A percentile compares a stretch with the other conserved stretches of the same genome.
These are phyloP conservation scores for Stentor coeruleus DNA, from an alignment of 73 alveolate species.

Conservation along the genomic window DNA sequence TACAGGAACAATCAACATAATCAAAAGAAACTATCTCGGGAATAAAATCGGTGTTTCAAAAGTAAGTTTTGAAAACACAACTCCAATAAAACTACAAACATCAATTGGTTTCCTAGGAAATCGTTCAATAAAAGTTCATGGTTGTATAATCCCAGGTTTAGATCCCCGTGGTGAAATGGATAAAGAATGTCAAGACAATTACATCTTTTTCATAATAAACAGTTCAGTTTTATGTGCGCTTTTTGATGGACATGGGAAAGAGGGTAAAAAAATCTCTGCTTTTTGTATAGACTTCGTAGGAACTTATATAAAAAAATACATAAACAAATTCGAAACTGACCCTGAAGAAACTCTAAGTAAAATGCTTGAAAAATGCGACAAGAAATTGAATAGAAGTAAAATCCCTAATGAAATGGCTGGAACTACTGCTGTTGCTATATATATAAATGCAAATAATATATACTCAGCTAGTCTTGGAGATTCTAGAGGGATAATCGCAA, in stretches of 20 bases:
- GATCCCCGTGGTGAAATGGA: too few species aligned
- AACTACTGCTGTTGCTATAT: neutral
- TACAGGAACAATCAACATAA: too few species aligned
- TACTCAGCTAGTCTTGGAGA: neutral
- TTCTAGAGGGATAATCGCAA: neutral
- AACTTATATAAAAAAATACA: too few species aligned
- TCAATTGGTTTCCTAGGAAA: too few species aligned
- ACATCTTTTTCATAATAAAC: neutral
- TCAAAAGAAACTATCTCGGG: too few species aligned
- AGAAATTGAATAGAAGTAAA: neutral
- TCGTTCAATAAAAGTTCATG: too few species aligned
- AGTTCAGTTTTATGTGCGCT: neutral
- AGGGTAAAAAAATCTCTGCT: neutral
- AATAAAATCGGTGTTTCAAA: too few species aligned
- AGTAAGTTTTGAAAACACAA: too few species aligned
- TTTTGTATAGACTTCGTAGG: neutral
- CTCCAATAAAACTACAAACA: too few species aligned
- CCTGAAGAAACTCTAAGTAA: neutral
- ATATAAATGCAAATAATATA: too few species aligned
- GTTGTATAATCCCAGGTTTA: too few species aligned
- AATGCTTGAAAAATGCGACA: neutral
- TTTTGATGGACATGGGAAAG: neutral
- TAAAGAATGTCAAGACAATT: neutral
- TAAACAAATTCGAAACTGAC: neutral
- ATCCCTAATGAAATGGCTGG: neutral